Evolutionary conservation across 345 rosid species (phyloP), one percentile per base, ranked within the genome.

Genomic region (Aethionema arabicum): DNA sequence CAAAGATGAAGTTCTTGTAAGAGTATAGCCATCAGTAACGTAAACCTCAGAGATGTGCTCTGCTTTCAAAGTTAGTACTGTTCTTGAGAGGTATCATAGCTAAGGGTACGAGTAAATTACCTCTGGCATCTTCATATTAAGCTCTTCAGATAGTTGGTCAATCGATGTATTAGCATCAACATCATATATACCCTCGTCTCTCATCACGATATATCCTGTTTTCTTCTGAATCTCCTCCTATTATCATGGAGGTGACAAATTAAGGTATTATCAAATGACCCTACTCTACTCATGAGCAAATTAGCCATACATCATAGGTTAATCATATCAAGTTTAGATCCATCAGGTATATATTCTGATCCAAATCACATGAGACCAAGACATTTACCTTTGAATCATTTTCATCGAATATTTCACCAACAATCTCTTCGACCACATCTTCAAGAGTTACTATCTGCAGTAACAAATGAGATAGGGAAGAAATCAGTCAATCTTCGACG

Each of bases 201-300:
- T 82, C 99, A 87, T 90, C 29, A 90, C 97, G 62, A 93, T 82
- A 68, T 90, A 90, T 56, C 99, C 97, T 32, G 99, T 93, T 76
- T 93, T 93, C 84, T 90, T 93, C 79, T 90, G 95, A 72, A 93
- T 93, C 79, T 93, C 99, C 79, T 93, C 99, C 99, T 93, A 59
- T 71, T 16, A 54, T 66, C 37, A 52, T 16, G 51, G 30, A 59
- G 13, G 38, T 2, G 44, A 46, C 43, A 32, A n/a, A 57, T 35
- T 52, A n/a, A 44, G 45, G 31, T 30, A 44, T 3, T 30, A 44
- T 3, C 37, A 52, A 58, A 59, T 12, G 36, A 71, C 8, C 68
- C 45, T 62, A 21, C 40, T 15, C n/a, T 47, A 39, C 40, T 15
- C 10, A 11, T 43, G 50, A 36, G n/a, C 4, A 29, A 69, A 32